Evolutionary conservation across 176 grass and related monocot genomes (phyloP).

Genomic region (Ensete ventricosum): DNA sequence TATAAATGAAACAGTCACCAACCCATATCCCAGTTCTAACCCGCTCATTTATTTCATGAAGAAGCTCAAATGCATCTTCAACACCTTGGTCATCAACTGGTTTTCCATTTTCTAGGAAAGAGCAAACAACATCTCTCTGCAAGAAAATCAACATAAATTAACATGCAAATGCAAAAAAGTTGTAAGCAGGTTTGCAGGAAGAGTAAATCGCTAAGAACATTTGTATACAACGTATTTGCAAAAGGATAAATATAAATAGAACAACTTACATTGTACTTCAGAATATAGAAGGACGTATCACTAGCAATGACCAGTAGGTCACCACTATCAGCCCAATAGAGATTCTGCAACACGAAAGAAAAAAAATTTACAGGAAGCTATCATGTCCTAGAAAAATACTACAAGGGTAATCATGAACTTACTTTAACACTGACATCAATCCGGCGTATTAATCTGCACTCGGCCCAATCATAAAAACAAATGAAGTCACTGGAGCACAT

Average conservation of each 20-base stretch:
- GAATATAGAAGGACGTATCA: slow-evolving; percentile 94
- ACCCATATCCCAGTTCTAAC: slow-evolving; percentile 39
- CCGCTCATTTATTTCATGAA: slow-evolving; percentile 55
- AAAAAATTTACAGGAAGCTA: slow-evolving; percentile 11
- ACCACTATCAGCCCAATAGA: slow-evolving; percentile 98
- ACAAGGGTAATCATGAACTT: slow-evolving; percentile 13
- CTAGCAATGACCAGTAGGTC: slow-evolving; percentile 91
- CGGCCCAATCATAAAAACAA: slow-evolving; percentile 99
- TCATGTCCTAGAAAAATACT: background rate
- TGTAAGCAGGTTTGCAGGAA: background rate
- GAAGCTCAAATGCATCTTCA: slow-evolving; percentile 63
- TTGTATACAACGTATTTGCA: background rate
- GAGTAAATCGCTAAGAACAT: background rate
- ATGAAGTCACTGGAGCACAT: slow-evolving; percentile 98
- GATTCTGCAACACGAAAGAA: slow-evolving; percentile 48
- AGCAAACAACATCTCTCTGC: slow-evolving; percentile 59
- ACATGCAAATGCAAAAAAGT: background rate
- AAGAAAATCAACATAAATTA: background rate
- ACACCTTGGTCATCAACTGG: slow-evolving; percentile 51
- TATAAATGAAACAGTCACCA: slow-evolving; percentile 70
- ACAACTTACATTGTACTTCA: slow-evolving; percentile 84
- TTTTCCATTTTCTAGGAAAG: slow-evolving; percentile 42
- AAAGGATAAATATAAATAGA: slow-evolving; percentile 18
- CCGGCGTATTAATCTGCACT: slow-evolving; percentile 80
- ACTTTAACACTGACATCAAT: slow-evolving; percentile 98